Evolutionary conservation across 768 basidiomycete species (phyloP).

Genomic region (Lactarius hatsudake): DNA sequence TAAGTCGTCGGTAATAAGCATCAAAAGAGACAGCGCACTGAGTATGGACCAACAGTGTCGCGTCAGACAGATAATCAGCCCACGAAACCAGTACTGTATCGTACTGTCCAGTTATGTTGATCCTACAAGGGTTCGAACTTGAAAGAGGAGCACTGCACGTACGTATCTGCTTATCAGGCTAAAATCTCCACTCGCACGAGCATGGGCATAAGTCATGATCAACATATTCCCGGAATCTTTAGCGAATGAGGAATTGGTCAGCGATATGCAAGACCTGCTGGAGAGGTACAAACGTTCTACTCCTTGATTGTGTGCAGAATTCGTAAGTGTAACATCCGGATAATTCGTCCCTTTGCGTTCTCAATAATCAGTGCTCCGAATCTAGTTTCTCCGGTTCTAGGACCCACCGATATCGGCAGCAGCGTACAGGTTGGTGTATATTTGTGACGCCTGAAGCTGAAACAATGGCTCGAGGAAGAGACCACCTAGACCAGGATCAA

Average conservation of each 20-base stretch:
- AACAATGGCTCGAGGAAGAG: conserved; percentile 29
- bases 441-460: conserved; percentile 19
- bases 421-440: conserved; percentile 25
- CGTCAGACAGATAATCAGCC: conserved; percentile 33
- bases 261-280: neutral
- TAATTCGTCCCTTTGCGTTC: neutral
- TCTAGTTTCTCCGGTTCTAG: too few relatives aligned
- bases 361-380: neutral
- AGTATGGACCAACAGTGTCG: conserved; percentile 50
- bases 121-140: neutral
- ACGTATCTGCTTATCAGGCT: conserved; percentile 30
- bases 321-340: conserved; percentile 7
- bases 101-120: conserved; percentile 25
- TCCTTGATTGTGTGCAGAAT: neutral
- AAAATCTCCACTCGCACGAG: conserved; percentile 30
- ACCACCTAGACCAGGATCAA: conserved; percentile 48
- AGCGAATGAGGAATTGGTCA: neutral
- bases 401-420: conserved; percentile 28
- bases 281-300: conserved; percentile 15
- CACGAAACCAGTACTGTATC: conserved; percentile 31
- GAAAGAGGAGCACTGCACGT: neutral
- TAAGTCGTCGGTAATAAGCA: conserved; percentile 26
- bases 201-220: conserved; percentile 35
- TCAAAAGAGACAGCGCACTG: conserved; percentile 50
- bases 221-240: conserved; percentile 36